A percentile compares a stretch with the other conserved stretches of the same genome.
Conservation (phyloP, 176 grass and related monocot species). For the Hyparrhenia diplandra region DNA sequence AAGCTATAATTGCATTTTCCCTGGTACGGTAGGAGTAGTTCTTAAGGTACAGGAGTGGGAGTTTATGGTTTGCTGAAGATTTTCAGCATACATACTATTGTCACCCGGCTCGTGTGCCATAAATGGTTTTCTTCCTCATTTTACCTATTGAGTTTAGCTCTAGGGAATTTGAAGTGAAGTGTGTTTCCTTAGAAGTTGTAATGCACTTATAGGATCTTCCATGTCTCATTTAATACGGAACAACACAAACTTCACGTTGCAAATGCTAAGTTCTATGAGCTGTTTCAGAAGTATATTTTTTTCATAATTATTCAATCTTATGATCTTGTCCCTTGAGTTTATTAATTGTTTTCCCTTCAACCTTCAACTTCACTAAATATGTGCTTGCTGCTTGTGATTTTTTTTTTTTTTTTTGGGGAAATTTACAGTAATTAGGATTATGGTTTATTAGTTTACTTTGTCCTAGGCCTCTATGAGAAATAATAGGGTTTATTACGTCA, state of each 20-base stretch:
- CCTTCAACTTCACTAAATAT: neutral
- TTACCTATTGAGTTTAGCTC: neutral
- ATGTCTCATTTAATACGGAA: neutral
- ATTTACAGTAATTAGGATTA: too few species aligned
- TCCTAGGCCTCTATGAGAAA: too few species aligned
- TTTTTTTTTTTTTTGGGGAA: too few species aligned
- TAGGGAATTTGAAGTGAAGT: neutral
- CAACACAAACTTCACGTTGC: neutral
- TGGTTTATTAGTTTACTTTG: too few species aligned
- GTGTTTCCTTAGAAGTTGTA: neutral
- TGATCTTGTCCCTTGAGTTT: neutral
- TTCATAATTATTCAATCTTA: neutral
- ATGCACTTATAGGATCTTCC: neutral
- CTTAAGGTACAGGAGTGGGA: neutral
- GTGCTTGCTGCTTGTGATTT: neutral
- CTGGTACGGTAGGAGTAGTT: neutral
- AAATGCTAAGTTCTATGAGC: too few species aligned
- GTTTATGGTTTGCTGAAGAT: neutral
- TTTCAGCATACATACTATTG: too few species aligned
- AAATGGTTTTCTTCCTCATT: neutral
- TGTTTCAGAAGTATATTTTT: neutral
- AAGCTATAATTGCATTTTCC: too few species aligned
- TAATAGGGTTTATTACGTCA: too few species aligned
- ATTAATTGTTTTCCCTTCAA: neutral
- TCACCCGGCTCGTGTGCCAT: neutral